Conservation (phyloP, 2,329 filamentous ascomycete species). For the Colletotrichum gloeosporioides region DNA sequence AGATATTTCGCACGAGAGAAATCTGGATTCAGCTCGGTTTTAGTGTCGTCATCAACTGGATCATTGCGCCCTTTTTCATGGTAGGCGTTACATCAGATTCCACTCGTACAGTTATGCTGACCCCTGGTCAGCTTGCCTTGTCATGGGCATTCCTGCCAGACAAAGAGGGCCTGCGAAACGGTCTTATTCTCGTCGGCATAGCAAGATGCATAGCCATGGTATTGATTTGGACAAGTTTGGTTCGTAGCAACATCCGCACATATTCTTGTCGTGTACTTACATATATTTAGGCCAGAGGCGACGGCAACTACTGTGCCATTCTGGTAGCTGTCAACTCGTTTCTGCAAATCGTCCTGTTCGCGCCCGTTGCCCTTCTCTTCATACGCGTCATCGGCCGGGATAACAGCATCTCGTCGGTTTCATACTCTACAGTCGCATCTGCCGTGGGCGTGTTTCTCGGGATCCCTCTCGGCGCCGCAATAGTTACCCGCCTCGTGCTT, state of each 20-base stretch:
- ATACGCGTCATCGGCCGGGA: conserved; percentile 69
- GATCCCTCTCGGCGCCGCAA: conserved; percentile 80
- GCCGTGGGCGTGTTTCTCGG: conserved; percentile 86
- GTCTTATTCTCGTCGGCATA: conserved; percentile 82
- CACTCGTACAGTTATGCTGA: background rate
- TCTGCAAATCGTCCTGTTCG: conserved; percentile 76
- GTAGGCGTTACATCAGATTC: conserved; percentile 41
- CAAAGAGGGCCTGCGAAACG: conserved; percentile 61
- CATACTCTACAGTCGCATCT: conserved; percentile 74
- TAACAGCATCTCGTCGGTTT: conserved; percentile 40
- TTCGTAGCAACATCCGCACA: background rate
- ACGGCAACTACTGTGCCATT: conserved; percentile 83
- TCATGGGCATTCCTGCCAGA: conserved; percentile 74
- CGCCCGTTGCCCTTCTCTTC: conserved; percentile 72
- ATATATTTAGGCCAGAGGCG: conserved; percentile 64
- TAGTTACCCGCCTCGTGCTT: conserved; percentile 74
- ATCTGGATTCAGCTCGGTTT: conserved; percentile 84
- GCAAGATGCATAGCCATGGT: conserved; percentile 90
- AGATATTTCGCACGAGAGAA: conserved; percentile 62
- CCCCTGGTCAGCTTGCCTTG: conserved; percentile 56
- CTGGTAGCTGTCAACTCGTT: conserved; percentile 78
- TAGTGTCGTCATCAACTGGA: conserved; percentile 81
- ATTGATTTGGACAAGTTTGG: conserved; percentile 73
- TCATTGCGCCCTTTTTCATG: conserved; percentile 84
- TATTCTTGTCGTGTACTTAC: background rate